Conservation (phyloP, 441 rosid species). For the Gossypium davidsonii region DNA sequence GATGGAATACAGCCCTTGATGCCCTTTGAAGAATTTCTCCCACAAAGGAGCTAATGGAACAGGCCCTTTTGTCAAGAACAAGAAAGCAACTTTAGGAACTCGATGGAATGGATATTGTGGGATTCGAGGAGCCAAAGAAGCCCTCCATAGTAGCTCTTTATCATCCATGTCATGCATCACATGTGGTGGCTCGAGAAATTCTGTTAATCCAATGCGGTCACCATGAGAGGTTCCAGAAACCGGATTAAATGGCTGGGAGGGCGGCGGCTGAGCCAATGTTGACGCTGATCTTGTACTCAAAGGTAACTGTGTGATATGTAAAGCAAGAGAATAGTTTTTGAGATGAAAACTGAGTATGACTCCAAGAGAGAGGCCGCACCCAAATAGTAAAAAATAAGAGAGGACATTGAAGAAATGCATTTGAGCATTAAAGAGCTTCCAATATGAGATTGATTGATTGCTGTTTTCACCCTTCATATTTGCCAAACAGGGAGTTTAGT, state of each 20-base stretch:
- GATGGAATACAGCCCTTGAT: slow-evolving; percentile 51
- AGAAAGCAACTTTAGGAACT: slow-evolving; percentile 70
- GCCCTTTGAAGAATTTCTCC: slow-evolving; percentile 74
- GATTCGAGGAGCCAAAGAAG: slow-evolving; percentile 56
- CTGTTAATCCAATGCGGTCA: slow-evolving; percentile 26
- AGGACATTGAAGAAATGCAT: slow-evolving; percentile 41
- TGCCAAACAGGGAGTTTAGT: background rate
- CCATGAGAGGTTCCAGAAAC: background rate
- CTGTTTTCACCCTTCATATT: slow-evolving; percentile 46
- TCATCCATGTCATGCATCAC: slow-evolving; percentile 65
- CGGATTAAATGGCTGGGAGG: background rate
- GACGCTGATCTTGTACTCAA: slow-evolving; percentile 9
- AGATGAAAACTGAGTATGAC: slow-evolving; percentile 48
- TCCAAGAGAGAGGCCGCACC: slow-evolving; percentile 52
- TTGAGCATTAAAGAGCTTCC: slow-evolving; percentile 39
- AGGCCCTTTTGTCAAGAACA: slow-evolving; percentile 78
- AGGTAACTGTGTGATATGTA: slow-evolving; percentile 34
- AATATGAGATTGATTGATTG: slow-evolving; percentile 15
- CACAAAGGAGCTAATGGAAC: slow-evolving; percentile 69
- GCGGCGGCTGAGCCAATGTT: background rate
- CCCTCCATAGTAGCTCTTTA: slow-evolving; percentile 76
- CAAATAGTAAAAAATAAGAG: slow-evolving; percentile 44
- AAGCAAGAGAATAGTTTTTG: slow-evolving; percentile 35
- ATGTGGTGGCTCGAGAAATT: slow-evolving; percentile 37
- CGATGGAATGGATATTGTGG: slow-evolving; percentile 40